A percentile compares a stretch with the other conserved stretches of the same genome.
These are phyloP conservation scores for Stephanodiscus triporus DNA, from an alignment of 108 stramenopile genomes.

Conservation along the genomic window DNA sequence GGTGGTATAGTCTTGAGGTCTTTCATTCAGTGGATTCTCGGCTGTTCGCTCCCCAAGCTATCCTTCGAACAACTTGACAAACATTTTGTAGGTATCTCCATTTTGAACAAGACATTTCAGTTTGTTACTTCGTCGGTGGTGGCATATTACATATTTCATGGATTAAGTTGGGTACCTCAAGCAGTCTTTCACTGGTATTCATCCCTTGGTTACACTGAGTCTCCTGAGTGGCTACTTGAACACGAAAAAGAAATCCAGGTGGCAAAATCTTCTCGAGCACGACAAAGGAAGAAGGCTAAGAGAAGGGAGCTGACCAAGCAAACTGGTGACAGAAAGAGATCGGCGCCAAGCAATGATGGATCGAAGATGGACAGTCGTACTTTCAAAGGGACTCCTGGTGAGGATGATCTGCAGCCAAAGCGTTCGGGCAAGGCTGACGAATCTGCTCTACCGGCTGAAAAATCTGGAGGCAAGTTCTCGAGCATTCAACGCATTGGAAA, in stretches of 20 bases:
- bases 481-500: neutral
- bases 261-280: constrained; percentile 27
- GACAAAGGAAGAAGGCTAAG: constrained; percentile 34
- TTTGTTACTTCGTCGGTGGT: constrained; percentile 30
- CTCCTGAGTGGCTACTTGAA: constrained; percentile 46
- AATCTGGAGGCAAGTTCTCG: neutral
- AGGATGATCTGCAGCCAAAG: neutral
- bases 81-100: neutral
- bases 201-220: constrained; percentile 11
- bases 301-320: constrained; percentile 14
- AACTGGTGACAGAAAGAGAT: neutral
- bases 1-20: constrained; percentile 18
- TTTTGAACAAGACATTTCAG: constrained; percentile 14
- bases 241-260: constrained; percentile 47
- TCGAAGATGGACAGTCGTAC: constrained; percentile 3
- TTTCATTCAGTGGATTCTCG: constrained; percentile 31
- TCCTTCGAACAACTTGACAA: constrained; percentile 18
- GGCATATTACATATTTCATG: constrained; percentile 21
- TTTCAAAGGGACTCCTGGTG: neutral
- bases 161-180: constrained; percentile 18
- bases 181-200: constrained; percentile 13
- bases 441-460: neutral
- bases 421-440: neutral
- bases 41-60: constrained; percentile 11
- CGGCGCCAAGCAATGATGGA: neutral